These are phyloP conservation scores for Fusarium humuli DNA, from an alignment of 2,329 filamentous ascomycete genomes.

Conservation along the genomic window DNA sequence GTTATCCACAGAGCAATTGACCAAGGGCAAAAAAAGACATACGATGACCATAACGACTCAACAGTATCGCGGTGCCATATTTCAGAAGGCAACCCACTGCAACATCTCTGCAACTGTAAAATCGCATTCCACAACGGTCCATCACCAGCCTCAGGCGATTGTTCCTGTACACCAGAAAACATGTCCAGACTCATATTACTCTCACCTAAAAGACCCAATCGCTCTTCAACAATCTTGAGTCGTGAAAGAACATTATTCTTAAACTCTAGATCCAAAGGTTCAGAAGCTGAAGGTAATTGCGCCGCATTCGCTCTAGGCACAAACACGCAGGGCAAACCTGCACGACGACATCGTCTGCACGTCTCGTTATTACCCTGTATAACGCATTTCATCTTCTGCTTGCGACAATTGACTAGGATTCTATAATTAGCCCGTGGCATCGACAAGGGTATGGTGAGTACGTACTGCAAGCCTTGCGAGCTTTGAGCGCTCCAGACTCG, in stretches of 20 bases:
- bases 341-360: conserved; percentile 20
- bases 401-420: conserved; percentile 19
- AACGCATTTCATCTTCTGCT: conserved; percentile 29
- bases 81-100: not conserved
- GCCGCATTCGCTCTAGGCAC: conserved; percentile 21
- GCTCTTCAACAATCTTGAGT: conserved; percentile 1
- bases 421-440: conserved; percentile 2
- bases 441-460: not conserved
- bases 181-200: not conserved
- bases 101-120: conserved; percentile 4
- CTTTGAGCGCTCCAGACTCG: conserved; percentile 16
- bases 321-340: conserved; percentile 17
- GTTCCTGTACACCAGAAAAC: not conserved
- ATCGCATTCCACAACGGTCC: conserved; percentile 13
- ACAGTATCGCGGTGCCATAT: conserved; percentile 17
- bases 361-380: conserved; percentile 21
- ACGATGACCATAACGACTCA: conserved; percentile 20
- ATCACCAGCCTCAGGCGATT: not conserved
- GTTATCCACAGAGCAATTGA: not conserved
- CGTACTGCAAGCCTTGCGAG: conserved; percentile 24
- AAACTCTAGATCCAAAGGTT: conserved; percentile 17
- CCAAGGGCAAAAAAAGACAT: not conserved
- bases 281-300: conserved; percentile 4
- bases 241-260: conserved; percentile 9
- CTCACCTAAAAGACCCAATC: not conserved